Evolutionary conservation across 306 rosid genomes (phyloP).

Genomic region (Glycine tomentella): DNA sequence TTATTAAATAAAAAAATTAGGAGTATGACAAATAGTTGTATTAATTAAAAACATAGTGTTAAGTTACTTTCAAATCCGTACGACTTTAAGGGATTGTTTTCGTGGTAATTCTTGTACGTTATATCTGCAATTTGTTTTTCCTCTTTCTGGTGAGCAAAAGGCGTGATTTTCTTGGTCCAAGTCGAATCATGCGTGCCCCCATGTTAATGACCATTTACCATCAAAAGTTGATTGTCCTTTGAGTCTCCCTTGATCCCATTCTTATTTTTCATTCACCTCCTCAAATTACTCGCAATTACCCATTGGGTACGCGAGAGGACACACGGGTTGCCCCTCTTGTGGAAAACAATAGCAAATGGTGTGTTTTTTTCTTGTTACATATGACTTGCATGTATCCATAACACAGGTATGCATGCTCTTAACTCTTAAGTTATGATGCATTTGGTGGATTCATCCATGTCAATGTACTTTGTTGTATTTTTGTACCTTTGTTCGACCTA

Average conservation of each 20-base stretch:
- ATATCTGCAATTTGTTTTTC: not conserved
- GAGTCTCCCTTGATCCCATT: too few species aligned
- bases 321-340: not conserved
- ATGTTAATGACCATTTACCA: not conserved
- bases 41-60: not conserved
- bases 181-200: not conserved
- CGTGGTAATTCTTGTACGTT: not conserved
- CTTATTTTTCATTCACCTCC: not conserved
- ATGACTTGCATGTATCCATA: too few species aligned
- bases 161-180: slow-evolving; percentile 3
- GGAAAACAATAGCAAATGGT: slow-evolving; percentile 31
- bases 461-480: slow-evolving; percentile 17
- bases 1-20: not conserved
- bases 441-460: slow-evolving; percentile 15
- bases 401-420: not conserved
- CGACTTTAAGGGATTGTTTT: too few species aligned
- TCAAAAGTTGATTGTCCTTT: too few species aligned
- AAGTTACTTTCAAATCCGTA: not conserved
- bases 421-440: not conserved
- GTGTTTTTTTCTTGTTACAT: slow-evolving; percentile 2
- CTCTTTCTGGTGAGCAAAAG: not conserved
- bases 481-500: slow-evolving; percentile 9
- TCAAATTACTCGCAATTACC: not conserved
- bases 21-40: not conserved
- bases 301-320: slow-evolving; percentile 23